phyloP scores from a whole-genome alignment of 352 stramenopile genomes.

The Phytophthora brassicae region DNA sequence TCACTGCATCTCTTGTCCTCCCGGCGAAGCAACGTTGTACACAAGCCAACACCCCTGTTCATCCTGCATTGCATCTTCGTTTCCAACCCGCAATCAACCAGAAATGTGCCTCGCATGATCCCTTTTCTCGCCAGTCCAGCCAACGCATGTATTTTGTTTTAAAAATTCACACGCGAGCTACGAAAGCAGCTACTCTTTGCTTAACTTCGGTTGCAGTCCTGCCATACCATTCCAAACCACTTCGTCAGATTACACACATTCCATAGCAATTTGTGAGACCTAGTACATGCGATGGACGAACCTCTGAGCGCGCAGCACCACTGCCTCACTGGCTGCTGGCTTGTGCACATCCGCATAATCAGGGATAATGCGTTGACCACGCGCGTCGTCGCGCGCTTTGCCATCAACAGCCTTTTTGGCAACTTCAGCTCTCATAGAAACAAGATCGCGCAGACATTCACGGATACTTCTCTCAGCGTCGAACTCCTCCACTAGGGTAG shows the following conservation, averaged over 20 bases:
- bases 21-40: conserved; percentile 43
- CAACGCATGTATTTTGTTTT: conserved; percentile 25
- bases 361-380: conserved; percentile 64
- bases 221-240: not conserved
- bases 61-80: conserved; percentile 42
- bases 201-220: conserved; percentile 34
- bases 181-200: conserved; percentile 36
- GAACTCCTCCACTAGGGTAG: conserved; percentile 51
- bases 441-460: conserved; percentile 66
- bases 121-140: conserved; percentile 8
- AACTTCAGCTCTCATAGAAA: conserved; percentile 52
- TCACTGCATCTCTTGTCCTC: conserved; percentile 48
- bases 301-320: conserved; percentile 53
- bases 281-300: conserved; percentile 24
- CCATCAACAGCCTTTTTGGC: conserved; percentile 59
- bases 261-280: not conserved
- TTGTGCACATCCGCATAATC: conserved; percentile 77
- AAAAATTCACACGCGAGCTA: conserved; percentile 29
- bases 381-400: conserved; percentile 73
- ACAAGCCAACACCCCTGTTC: conserved; percentile 50
- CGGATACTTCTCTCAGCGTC: conserved; percentile 32
- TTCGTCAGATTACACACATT: conserved; percentile 6
- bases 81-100: conserved; percentile 20
- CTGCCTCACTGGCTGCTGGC: conserved; percentile 37
- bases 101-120: conserved; percentile 28